These are phyloP conservation scores for Scheffersomyces amazonensis DNA, from an alignment of 805 yeast genomes.

Conservation along the genomic window DNA sequence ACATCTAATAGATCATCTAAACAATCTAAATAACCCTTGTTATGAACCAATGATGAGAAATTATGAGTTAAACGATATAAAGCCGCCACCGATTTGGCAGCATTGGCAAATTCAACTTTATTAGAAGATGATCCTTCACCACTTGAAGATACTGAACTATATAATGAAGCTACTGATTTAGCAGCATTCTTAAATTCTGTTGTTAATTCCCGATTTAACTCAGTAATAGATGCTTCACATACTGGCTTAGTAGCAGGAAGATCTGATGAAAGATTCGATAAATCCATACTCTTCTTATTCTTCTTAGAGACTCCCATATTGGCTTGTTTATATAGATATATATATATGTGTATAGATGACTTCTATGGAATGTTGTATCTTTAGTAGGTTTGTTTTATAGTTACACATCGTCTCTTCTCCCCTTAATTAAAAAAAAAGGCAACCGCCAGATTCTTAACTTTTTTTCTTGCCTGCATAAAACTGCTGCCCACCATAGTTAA, in stretches of 20 bases:
- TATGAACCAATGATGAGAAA: constrained; percentile 43
- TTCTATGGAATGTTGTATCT: no score
- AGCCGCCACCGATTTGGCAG: constrained; percentile 44
- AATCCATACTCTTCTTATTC: constrained; percentile 43
- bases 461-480: no score
- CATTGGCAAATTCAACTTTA: constrained; percentile 35
- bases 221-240: constrained; percentile 44
- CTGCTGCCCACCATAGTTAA: no score
- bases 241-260: constrained; percentile 54
- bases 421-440: no score
- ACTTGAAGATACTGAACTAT: constrained; percentile 16
- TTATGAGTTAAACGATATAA: constrained; percentile 60
- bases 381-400: no score
- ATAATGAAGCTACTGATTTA: constrained; percentile 58
- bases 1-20: constrained; percentile 51
- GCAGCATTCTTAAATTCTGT: constrained; percentile 72
- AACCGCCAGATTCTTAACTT: no score
- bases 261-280: constrained; percentile 55
- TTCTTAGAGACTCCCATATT: no score
- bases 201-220: constrained; percentile 51
- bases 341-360: no score
- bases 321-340: no score
- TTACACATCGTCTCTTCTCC: no score
- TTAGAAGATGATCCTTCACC: constrained; percentile 5
- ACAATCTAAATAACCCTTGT: constrained; percentile 62